Conservation (phyloP, 2,329 filamentous ascomycete species). For the Epichloe coenophiala region DNA sequence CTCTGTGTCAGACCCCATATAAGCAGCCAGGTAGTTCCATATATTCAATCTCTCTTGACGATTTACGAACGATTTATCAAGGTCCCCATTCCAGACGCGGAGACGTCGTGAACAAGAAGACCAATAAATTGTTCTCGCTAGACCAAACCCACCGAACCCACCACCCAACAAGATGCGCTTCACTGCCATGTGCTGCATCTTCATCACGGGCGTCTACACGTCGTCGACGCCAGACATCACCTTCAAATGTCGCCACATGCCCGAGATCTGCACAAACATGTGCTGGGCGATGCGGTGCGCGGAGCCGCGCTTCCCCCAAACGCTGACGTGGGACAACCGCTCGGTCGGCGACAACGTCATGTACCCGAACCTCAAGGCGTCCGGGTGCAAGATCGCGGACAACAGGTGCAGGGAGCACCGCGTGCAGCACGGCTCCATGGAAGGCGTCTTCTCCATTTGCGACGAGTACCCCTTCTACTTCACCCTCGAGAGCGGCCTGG, state of each 20-base stretch:
- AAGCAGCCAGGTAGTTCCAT: no score
- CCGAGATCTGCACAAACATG: conserved; percentile 13
- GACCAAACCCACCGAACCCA: no score
- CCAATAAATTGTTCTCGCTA: no score
- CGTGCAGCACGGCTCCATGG: not conserved
- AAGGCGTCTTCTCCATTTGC: not conserved
- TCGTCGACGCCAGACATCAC: conserved; percentile 8
- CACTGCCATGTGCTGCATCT: no score
- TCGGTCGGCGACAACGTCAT: not conserved
- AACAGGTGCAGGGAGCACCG: not conserved
- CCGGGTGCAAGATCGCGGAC: not conserved
- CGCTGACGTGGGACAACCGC: conserved; percentile 7
- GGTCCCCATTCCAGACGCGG: no score
- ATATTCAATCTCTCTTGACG: no score
- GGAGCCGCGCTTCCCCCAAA: conserved; percentile 8
- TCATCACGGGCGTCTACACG: not conserved
- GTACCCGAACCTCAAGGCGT: not conserved
- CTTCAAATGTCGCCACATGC: conserved; percentile 9
- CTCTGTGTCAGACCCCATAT: no score
- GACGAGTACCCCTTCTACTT: conserved; percentile 1
- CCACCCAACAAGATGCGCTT: no score
- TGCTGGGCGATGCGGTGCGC: conserved; percentile 13
- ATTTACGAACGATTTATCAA: no score
- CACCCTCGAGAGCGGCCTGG: not conserved
- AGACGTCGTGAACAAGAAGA: no score